phyloP scores from a whole-genome alignment of 1,284 basidiomycete species.

The Ceratobasidium sp. region DNA sequence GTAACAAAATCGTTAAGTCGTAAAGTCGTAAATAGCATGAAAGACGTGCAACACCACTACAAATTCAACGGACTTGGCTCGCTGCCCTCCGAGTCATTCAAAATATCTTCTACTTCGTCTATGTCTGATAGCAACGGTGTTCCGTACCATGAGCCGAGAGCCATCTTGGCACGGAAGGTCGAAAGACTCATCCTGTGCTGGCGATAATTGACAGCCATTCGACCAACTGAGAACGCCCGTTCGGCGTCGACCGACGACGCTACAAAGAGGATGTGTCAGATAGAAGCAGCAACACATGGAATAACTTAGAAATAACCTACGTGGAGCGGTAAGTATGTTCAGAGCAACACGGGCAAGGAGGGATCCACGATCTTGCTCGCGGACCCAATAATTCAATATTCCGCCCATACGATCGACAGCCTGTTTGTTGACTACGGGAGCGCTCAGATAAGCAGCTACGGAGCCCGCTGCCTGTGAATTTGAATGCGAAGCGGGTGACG shows the following conservation, averaged over 20 bases:
- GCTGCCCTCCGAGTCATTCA: too few relatives aligned
- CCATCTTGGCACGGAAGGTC: not conserved
- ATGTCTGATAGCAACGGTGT: not conserved
- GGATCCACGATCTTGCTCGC: not conserved
- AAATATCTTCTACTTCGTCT: too few relatives aligned
- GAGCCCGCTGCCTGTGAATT: not conserved
- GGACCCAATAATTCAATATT: not conserved
- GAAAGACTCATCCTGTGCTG: not conserved
- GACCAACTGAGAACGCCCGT: conserved; percentile 6
- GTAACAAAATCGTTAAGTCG: too few relatives aligned
- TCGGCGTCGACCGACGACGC: conserved; percentile 15
- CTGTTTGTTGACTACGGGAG: not conserved
- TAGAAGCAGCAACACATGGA: not conserved
- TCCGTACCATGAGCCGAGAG: conserved; percentile 2
- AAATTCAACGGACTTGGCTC: too few relatives aligned
- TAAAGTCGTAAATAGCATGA: too few relatives aligned
- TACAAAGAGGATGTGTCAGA: not conserved
- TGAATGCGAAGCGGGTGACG: not conserved
- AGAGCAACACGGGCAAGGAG: conserved; percentile 7
- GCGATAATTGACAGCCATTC: conserved; percentile 4
- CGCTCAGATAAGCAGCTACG: not conserved
- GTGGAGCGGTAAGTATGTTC: conserved; percentile 5
- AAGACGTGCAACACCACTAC: too few relatives aligned
- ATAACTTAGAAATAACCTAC: not conserved
- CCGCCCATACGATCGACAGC: not conserved